Evolutionary conservation across 73 alveolate species (phyloP).

Genomic region (Diophrys appendiculata): DNA sequence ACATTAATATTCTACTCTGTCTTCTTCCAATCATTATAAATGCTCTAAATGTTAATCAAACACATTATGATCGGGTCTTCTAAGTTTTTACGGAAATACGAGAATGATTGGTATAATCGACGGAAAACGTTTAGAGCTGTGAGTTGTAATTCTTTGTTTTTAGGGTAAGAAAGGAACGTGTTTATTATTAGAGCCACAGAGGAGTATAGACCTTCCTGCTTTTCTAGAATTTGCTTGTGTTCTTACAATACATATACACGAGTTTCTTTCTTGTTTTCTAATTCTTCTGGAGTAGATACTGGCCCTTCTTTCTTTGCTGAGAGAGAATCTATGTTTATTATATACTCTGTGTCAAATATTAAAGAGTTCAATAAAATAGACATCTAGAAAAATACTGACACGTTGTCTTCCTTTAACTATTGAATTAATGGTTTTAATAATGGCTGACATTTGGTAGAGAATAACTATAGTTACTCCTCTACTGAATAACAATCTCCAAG

Average conservation of each 20-base stretch:
- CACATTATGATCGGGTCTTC: constrained; percentile 56
- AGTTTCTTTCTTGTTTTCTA: neutral
- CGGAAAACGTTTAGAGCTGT: constrained; percentile 33
- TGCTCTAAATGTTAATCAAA: constrained; percentile 28
- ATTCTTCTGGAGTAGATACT: neutral
- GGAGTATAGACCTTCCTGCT: constrained; percentile 50
- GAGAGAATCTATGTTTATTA: constrained; percentile 20
- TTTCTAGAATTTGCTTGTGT: constrained; percentile 36
- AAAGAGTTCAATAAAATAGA: constrained; percentile 21
- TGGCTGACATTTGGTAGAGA: constrained; percentile 43
- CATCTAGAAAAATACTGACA: constrained; percentile 7
- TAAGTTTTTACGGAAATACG: constrained; percentile 31
- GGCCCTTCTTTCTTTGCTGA: neutral
- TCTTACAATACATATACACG: constrained; percentile 18
- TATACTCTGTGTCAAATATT: constrained; percentile 41
- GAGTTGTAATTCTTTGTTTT: neutral
- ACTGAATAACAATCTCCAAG: constrained; percentile 19
- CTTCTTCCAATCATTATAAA: neutral
- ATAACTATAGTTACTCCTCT: constrained; percentile 35
- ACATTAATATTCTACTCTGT: too few relatives aligned
- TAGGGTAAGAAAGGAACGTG: constrained; percentile 38
- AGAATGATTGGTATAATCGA: constrained; percentile 43
- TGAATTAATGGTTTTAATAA: constrained; percentile 25
- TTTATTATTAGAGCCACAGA: constrained; percentile 52
- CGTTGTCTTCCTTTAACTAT: constrained; percentile 34